These are phyloP conservation scores for Solanum gracilifrons DNA, from an alignment of 257 asterid genomes.

Conservation along the genomic window DNA sequence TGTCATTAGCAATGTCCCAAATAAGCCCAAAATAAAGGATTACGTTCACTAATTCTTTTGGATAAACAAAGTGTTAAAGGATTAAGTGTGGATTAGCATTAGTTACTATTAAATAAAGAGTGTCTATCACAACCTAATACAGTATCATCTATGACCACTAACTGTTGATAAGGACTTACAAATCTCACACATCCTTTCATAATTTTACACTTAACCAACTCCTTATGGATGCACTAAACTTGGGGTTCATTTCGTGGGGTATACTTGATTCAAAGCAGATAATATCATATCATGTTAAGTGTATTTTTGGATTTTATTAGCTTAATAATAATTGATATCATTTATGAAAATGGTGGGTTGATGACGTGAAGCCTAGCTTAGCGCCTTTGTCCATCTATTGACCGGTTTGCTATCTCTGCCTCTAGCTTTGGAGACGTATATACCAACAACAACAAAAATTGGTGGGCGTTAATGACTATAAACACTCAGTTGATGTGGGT, in stretches of 20 bases:
- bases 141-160: constrained; percentile 5
- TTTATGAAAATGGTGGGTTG: background rate
- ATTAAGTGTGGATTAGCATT: background rate
- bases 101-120: background rate
- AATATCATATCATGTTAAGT: background rate
- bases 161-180: constrained; percentile 7
- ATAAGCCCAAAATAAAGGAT: background rate
- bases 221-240: too few relatives aligned
- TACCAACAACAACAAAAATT: background rate
- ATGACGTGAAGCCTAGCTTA: background rate
- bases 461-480: background rate
- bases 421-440: background rate
- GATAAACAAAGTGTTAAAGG: background rate
- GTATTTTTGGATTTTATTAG: background rate
- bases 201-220: background rate
- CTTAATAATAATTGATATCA: too few relatives aligned
- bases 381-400: background rate
- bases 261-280: background rate
- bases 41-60: background rate
- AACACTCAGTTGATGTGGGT: background rate
- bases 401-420: background rate
- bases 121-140: background rate
- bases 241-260: background rate
- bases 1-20: background rate
- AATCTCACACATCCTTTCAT: background rate